Evolutionary conservation across 345 rosid genomes (phyloP).

Genomic region (Brassica nigra): DNA sequence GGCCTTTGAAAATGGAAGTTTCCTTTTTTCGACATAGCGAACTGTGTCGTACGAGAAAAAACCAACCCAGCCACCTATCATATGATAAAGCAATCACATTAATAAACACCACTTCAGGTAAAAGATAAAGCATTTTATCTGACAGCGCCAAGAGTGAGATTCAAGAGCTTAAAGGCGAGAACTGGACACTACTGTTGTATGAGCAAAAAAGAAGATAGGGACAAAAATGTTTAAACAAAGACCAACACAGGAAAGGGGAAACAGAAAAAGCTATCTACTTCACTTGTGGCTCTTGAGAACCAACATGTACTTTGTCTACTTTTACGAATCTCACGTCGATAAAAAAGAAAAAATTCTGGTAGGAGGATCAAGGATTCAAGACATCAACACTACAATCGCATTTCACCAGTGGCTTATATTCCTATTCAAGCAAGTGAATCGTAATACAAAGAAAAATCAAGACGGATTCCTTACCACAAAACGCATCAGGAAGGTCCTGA

Average conservation of each 20-base stretch:
- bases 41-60: slow-evolving; percentile 89
- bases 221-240: not conserved
- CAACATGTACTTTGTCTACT: not conserved
- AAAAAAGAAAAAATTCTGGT: no score
- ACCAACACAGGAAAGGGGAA: slow-evolving; percentile 2
- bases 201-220: slow-evolving; percentile 2
- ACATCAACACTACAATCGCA: slow-evolving; percentile 11
- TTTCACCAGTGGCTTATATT: not conserved
- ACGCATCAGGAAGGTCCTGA: slow-evolving; percentile 77
- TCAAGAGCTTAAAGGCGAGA: slow-evolving; percentile 2
- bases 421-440: slow-evolving; percentile 3
- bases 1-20: slow-evolving; percentile 67
- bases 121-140: slow-evolving; percentile 11
- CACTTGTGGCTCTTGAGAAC: not conserved
- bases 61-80: slow-evolving; percentile 96
- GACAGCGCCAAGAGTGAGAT: not conserved
- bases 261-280: not conserved
- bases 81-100: not conserved
- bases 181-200: not conserved
- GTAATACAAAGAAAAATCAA: slow-evolving; percentile 8
- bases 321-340: not conserved
- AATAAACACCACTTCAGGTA: not conserved
- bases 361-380: no score
- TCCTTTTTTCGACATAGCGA: slow-evolving; percentile 79
- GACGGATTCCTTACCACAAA: slow-evolving; percentile 58